phyloP scores from a whole-genome alignment of 768 basidiomycete species.

The Suillus decipiens region DNA sequence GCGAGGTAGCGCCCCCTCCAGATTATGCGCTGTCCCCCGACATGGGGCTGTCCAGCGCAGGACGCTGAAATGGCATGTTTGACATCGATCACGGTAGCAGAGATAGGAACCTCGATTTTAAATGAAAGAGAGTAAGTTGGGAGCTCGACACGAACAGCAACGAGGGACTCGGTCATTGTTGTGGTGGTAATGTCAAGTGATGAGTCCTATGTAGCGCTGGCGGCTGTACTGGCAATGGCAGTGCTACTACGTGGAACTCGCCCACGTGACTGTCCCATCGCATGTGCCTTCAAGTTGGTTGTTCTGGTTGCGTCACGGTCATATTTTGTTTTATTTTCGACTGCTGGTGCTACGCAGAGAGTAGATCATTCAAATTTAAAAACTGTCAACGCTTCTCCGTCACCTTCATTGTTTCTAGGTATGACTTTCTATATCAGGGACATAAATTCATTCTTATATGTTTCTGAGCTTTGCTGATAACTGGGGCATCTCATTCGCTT shows the following conservation, averaged over 20 bases:
- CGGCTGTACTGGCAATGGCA: background rate
- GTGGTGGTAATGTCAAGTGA: conserved; percentile 1
- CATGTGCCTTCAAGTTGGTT: background rate
- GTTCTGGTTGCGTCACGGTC: background rate
- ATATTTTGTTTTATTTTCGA: no score
- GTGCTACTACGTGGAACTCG: conserved; percentile 30
- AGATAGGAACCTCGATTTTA: conserved; percentile 47
- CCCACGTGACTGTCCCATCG: conserved; percentile 23
- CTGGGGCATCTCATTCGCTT: background rate
- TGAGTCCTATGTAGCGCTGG: background rate
- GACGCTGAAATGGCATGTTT: conserved; percentile 63
- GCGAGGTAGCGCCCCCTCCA: conserved; percentile 69
- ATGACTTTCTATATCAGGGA: background rate
- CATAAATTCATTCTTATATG: background rate
- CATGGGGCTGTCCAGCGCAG: conserved; percentile 65
- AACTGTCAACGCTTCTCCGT: background rate
- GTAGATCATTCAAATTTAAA: background rate
- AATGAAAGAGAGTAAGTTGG: conserved; percentile 77
- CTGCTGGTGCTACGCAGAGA: background rate
- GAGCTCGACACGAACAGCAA: conserved; percentile 64
- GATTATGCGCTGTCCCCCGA: conserved; percentile 75
- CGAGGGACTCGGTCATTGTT: conserved; percentile 30
- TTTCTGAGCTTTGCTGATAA: background rate
- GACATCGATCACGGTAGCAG: conserved; percentile 58
- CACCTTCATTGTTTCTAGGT: background rate